Evolutionary conservation across 805 yeast genomes (phyloP).

Genomic region (Tetrapisispora fleetii): DNA sequence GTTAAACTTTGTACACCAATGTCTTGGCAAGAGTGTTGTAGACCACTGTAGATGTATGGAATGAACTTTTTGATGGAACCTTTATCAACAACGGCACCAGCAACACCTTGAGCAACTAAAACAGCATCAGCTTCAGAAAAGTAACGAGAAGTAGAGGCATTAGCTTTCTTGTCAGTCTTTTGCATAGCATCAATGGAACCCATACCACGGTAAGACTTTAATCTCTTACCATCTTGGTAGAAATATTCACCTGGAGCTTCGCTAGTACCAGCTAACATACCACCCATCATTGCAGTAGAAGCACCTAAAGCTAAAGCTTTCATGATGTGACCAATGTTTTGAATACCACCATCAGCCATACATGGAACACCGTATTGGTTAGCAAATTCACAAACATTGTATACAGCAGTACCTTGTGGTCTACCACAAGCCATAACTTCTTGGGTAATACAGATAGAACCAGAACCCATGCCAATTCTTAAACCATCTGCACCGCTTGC

Average conservation of each 20-base stretch:
- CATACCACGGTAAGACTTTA: conserved; percentile 98
- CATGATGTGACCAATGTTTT: conserved; percentile 95
- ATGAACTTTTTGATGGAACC: conserved; percentile 90
- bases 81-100: conserved; percentile 93
- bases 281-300: conserved; percentile 98
- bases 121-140: conserved; percentile 93
- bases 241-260: conserved; percentile 98
- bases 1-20: conserved; percentile 70
- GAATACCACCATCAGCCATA: conserved; percentile 98
- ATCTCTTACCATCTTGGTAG: conserved; percentile 95
- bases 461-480: conserved; percentile 99
- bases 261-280: conserved; percentile 95
- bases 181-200: conserved; percentile 99
- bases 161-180: conserved; percentile 74
- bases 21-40: conserved; percentile 98
- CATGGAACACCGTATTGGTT: conserved; percentile 95
- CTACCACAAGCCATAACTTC: conserved; percentile 99
- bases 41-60: conserved; percentile 89
- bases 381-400: conserved; percentile 87
- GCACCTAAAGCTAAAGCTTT: conserved; percentile 97
- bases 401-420: conserved; percentile 99
- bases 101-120: conserved; percentile 97
- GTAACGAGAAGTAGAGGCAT: conserved; percentile 97
- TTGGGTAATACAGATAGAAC: conserved; percentile 98
- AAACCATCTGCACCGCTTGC: conserved; percentile 96